Percentiles rank a stretch among this genome's conserved stretches.
phyloP scores from a whole-genome alignment of 2,329 filamentous ascomycete genomes.

The Chaetomium sp. region DNA sequence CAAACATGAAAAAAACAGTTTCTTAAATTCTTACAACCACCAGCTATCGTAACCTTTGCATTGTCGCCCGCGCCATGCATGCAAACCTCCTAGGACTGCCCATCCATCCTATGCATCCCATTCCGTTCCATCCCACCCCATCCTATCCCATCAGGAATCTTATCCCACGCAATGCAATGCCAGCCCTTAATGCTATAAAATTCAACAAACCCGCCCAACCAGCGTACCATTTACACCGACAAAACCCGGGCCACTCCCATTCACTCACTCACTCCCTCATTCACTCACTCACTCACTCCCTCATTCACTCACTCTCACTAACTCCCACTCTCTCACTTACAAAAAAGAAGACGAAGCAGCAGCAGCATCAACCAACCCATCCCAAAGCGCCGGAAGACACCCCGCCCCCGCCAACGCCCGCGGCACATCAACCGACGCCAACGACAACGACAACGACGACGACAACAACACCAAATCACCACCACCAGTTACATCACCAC shows the following conservation, averaged over 20 bases:
- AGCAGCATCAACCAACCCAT: conserved; percentile 1
- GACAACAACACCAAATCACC: not conserved
- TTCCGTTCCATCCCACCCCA: not conserved
- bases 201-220: not conserved
- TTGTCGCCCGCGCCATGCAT: not conserved
- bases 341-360: not conserved
- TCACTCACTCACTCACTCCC: not conserved
- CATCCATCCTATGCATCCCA: not conserved
- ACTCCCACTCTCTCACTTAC: not conserved
- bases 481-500: not conserved
- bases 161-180: not conserved
- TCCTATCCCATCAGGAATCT: not conserved
- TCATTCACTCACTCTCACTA: not conserved
- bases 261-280: not conserved
- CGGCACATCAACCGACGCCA: conserved; percentile 9
- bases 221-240: not conserved
- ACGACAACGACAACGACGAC: not conserved
- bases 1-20: not conserved
- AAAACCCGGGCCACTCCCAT: not conserved
- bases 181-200: not conserved
- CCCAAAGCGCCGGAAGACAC: conserved; percentile 23
- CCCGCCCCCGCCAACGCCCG: conserved; percentile 26
- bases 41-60: not conserved
- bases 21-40: not conserved
- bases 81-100: not conserved